Conservation (phyloP, 2,329 filamentous ascomycete genomes). For the Talaromyces sp. region DNA sequence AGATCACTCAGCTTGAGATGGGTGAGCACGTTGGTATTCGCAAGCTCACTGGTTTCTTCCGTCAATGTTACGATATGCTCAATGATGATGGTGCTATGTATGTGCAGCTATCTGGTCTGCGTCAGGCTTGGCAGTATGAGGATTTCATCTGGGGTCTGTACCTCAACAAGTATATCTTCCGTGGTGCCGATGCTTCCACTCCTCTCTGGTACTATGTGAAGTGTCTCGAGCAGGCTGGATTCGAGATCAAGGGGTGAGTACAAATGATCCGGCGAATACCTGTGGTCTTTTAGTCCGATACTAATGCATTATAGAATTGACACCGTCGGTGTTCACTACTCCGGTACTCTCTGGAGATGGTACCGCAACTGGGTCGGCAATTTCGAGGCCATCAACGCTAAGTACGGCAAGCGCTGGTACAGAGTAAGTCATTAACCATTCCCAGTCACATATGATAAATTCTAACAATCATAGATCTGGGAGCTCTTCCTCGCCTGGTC, state of each 20-base stretch:
- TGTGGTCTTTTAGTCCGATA: neutral
- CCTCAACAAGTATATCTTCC: slow-evolving; percentile 97
- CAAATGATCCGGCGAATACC: neutral
- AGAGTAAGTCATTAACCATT: slow-evolving; percentile 61
- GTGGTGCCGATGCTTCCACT: slow-evolving; percentile 84
- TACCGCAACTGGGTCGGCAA: slow-evolving; percentile 93
- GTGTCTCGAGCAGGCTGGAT: slow-evolving; percentile 75
- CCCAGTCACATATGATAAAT: neutral
- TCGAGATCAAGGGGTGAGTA: slow-evolving; percentile 70
- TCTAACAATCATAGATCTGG: slow-evolving; percentile 63
- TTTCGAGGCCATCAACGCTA: slow-evolving; percentile 78
- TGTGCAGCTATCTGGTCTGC: slow-evolving; percentile 82
- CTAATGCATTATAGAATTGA: slow-evolving; percentile 56
- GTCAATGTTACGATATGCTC: slow-evolving; percentile 83
- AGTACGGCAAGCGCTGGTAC: slow-evolving; percentile 88
- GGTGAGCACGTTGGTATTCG: slow-evolving; percentile 90
- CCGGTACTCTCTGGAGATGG: slow-evolving; percentile 88
- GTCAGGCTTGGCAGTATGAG: slow-evolving; percentile 89
- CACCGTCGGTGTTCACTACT: slow-evolving; percentile 89
- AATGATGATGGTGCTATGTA: slow-evolving; percentile 88
- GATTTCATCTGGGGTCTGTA: slow-evolving; percentile 91
- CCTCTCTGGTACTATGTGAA: slow-evolving; percentile 78
- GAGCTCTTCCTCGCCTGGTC: slow-evolving; percentile 79
- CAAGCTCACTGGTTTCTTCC: slow-evolving; percentile 73
- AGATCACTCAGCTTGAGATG: slow-evolving; percentile 93